Evolutionary conservation across 441 rosid species (phyloP), one percentile per base, ranked within the genome.

Genomic region (Erodium trifolium): DNA sequence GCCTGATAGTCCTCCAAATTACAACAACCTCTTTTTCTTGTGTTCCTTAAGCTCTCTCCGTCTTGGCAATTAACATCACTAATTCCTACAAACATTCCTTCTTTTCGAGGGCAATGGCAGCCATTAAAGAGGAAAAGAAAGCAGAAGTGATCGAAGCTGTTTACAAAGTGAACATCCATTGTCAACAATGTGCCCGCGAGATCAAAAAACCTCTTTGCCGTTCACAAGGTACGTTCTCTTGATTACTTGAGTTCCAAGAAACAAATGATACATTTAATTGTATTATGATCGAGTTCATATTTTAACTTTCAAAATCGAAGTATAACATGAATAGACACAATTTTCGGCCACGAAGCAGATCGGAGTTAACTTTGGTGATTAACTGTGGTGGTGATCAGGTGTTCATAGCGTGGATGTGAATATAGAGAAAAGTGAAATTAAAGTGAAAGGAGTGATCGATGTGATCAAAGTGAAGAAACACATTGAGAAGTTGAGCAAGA

Each of bases 141-240:
- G 75, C 62, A 5, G 83, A 77, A 11, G 76, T 83, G 63, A 80
- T 85, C 70, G 84, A 85, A 0, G 93, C 86, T 0, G 79, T 86
- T 45, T 87, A 86, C 84, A 89, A 73, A 81, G 87, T 89, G 17
- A 88, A 89, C 68, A 81, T 91, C 67, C 97, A 91, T 14, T 89
- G 97, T 79, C 85, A 64, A 10, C 80, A 91, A 73, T 89, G 93
- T 49, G 91, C 92, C 12, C 68, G 74, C 45, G 83, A 81, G 77
- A 81, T 91, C 77, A 88, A 75, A 76, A 84, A 68, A 77, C 92
- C 92, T 72, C 93, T 89, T 63, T 68, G 88, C 19, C 73, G 73
- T 18, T 79, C 77, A 2, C 79, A 82, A 76, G 93, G 93, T 83
- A 60, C 27, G 27, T 23, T 23, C 27, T 23, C 27, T 23, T 23